These are phyloP conservation scores for Bretschneidera sinensis DNA, from an alignment of 345 rosid species.

Conservation along the genomic window DNA sequence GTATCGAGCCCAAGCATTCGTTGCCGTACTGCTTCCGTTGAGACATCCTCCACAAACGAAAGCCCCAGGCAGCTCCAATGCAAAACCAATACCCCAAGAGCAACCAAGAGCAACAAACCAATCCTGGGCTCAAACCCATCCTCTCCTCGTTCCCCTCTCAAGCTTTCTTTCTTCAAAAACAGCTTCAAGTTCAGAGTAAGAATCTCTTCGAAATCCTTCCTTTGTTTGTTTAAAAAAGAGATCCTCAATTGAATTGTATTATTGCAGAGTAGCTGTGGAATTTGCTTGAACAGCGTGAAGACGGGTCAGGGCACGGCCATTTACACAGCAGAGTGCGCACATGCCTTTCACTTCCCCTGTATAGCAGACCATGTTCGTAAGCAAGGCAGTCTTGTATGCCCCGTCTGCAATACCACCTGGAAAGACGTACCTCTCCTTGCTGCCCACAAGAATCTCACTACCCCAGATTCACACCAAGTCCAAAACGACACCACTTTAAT, in stretches of 20 bases:
- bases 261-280: constrained; percentile 63
- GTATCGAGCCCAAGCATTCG: constrained; percentile 40
- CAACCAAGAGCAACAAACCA: constrained; percentile 24
- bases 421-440: constrained; percentile 62
- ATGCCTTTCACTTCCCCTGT: constrained; percentile 84
- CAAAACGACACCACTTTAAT: constrained; percentile 14
- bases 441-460: constrained; percentile 18
- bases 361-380: constrained; percentile 53
- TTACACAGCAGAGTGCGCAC: constrained; percentile 84
- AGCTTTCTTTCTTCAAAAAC: constrained; percentile 69
- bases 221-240: neutral
- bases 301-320: constrained; percentile 79
- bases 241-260: neutral
- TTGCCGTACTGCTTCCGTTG: constrained; percentile 36
- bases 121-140: constrained; percentile 45
- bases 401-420: constrained; percentile 74
- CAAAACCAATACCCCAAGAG: constrained; percentile 30
- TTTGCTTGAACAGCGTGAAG: constrained; percentile 70
- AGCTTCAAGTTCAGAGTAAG: constrained; percentile 81
- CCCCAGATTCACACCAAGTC: neutral
- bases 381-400: constrained; percentile 57
- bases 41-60: constrained; percentile 23
- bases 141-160: constrained; percentile 75
- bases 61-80: constrained; percentile 29
- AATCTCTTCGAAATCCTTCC: neutral